phyloP scores from a whole-genome alignment of 2,329 filamentous ascomycete genomes.

The Achaetomium macrosporum region DNA sequence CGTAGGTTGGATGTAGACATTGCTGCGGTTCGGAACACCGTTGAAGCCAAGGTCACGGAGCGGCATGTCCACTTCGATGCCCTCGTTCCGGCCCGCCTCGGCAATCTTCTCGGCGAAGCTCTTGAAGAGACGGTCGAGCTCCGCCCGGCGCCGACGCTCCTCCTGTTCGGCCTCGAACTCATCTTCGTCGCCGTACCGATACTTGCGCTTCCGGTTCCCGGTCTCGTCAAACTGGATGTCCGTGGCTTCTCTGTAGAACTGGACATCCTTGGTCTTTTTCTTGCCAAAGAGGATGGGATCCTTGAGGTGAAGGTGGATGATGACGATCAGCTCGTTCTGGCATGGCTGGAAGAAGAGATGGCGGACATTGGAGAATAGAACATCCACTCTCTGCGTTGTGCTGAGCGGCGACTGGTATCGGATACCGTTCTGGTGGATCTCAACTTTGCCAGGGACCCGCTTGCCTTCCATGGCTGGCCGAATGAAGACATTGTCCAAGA shows the following conservation, averaged over 20 bases:
- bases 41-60: slow-evolving; percentile 96
- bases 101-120: slow-evolving; percentile 96
- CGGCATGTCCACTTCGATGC: slow-evolving; percentile 90
- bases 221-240: slow-evolving; percentile 99
- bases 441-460: slow-evolving; percentile 88
- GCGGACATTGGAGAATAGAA: slow-evolving; percentile 97
- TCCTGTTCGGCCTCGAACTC: slow-evolving; percentile 99
- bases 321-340: slow-evolving; percentile 90
- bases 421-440: slow-evolving; percentile 98
- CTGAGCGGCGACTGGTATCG: slow-evolving; percentile 81
- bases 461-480: slow-evolving; percentile 95
- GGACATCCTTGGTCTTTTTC: slow-evolving; percentile 97
- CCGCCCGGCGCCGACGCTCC: slow-evolving; percentile 82
- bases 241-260: slow-evolving; percentile 96
- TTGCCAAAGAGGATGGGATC: slow-evolving; percentile 94
- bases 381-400: slow-evolving; percentile 78
- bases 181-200: slow-evolving; percentile 95
- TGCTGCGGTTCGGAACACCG: slow-evolving; percentile 91
- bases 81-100: slow-evolving; percentile 85
- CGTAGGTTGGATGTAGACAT: slow-evolving; percentile 90
- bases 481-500: slow-evolving; percentile 91
- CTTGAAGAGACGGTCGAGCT: slow-evolving; percentile 93
- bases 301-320: slow-evolving; percentile 96
- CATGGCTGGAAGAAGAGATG: slow-evolving; percentile 99
- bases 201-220: slow-evolving; percentile 94